Conservation (phyloP, 1,139 yeast species). For the Yarrowia galli region DNA sequence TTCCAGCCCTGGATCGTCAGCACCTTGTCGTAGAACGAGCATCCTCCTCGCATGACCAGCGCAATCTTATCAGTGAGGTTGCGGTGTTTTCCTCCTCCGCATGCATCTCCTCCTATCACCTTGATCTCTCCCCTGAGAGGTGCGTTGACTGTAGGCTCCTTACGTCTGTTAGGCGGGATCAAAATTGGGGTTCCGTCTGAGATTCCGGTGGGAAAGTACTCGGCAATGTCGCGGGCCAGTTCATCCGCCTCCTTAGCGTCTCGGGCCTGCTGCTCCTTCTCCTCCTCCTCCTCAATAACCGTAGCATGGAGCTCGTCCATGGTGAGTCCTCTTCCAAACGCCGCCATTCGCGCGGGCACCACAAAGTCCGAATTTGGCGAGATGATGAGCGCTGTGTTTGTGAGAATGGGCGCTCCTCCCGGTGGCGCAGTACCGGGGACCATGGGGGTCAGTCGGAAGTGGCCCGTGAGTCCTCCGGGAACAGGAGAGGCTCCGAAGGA, state of each 20-base stretch:
- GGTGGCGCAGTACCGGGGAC: conserved; percentile 32
- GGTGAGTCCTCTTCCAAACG: conserved; percentile 28
- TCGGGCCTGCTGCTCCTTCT: neutral
- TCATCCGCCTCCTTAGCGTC: neutral
- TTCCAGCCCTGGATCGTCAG: conserved; percentile 52
- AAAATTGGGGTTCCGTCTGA: conserved; percentile 25
- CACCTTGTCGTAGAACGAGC: conserved; percentile 53
- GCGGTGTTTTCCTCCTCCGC: conserved; percentile 42
- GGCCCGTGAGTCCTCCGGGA: conserved; percentile 25
- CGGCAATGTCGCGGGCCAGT: conserved; percentile 28
- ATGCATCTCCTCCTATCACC: conserved; percentile 44
- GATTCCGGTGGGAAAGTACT: conserved; percentile 40
- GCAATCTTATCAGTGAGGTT: conserved; percentile 49
- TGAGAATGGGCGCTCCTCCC: conserved; percentile 24
- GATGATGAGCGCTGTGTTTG: conserved; percentile 36
- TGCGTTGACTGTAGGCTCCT: conserved; percentile 24
- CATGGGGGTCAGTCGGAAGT: conserved; percentile 2
- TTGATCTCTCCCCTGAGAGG: conserved; percentile 44
- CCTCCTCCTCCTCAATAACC: neutral
- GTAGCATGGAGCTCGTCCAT: conserved; percentile 21
- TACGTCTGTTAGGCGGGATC: conserved; percentile 20
- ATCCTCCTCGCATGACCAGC: conserved; percentile 53
- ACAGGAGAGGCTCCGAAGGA: conserved; percentile 12
- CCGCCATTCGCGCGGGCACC: conserved; percentile 37
- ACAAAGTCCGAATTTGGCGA: conserved; percentile 38